These are phyloP conservation scores for Beauveria medogensis DNA, from an alignment of 2,329 filamentous ascomycete species.

Conservation along the genomic window DNA sequence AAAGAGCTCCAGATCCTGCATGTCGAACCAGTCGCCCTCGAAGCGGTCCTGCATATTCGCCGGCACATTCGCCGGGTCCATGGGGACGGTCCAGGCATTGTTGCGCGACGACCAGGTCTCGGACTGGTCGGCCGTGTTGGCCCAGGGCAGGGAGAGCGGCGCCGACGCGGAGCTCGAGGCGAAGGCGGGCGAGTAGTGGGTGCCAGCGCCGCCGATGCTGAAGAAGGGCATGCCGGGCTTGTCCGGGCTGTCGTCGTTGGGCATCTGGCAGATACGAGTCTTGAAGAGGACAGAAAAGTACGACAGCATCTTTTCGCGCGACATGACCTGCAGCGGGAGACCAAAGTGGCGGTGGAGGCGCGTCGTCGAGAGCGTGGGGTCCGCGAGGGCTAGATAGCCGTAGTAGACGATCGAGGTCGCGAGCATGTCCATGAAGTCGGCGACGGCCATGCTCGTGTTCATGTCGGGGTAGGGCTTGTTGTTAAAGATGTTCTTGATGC, in stretches of 20 bases:
- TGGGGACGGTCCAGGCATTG: conserved; percentile 5
- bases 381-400: conserved; percentile 12
- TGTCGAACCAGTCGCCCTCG: conserved; percentile 15
- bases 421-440: conserved; percentile 14
- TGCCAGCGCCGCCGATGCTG: conserved; percentile 57
- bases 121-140: conserved; percentile 4
- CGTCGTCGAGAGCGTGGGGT: conserved; percentile 10
- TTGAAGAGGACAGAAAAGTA: conserved; percentile 14
- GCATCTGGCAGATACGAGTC: conserved; percentile 1
- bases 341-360: conserved; percentile 12
- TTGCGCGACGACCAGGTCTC: conserved; percentile 1
- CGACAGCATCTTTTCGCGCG: conserved; percentile 9
- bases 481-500: conserved; percentile 1
- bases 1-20: conserved; percentile 15
- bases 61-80: conserved; percentile 11
- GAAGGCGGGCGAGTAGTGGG: conserved; percentile 19
- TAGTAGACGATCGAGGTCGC: conserved; percentile 10
- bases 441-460: conserved; percentile 3
- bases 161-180: background rate
- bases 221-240: conserved; percentile 40
- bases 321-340: conserved; percentile 11
- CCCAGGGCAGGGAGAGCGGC: conserved; percentile 7
- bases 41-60: conserved; percentile 10
- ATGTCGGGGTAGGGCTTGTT: conserved; percentile 7
- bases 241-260: background rate